Percentiles rank a stretch among this genome's conserved stretches.
Conservation (phyloP, 768 basidiomycete genomes). For the Amanita polypyramis region DNA sequence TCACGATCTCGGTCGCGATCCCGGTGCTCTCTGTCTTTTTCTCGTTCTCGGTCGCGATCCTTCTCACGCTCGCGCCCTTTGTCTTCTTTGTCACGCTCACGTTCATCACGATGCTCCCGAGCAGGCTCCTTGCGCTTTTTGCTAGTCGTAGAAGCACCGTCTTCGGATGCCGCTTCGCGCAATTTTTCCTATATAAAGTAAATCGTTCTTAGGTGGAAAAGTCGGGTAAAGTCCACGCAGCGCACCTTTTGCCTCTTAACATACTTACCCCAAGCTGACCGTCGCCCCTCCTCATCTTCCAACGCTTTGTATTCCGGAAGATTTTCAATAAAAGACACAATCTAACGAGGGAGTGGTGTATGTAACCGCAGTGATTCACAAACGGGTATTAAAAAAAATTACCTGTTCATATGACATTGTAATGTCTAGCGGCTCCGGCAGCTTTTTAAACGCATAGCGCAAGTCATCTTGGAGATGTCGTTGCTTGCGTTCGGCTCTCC, state of each 20-base stretch:
- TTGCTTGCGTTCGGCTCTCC: conserved; percentile 74
- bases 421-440: conserved; percentile 73
- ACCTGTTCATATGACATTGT: conserved; percentile 74
- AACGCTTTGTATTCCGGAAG: conserved; percentile 82
- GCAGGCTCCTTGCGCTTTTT: conserved; percentile 71
- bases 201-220: background rate
- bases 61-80: conserved; percentile 16
- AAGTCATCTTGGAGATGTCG: conserved; percentile 92
- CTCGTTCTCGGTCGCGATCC: conserved; percentile 29
- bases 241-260: conserved; percentile 82
- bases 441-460: conserved; percentile 88
- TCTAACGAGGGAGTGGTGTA: conserved; percentile 27
- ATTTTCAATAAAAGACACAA: conserved; percentile 66
- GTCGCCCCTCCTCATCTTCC: conserved; percentile 78
- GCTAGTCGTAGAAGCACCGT: conserved; percentile 75
- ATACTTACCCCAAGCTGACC: conserved; percentile 78
- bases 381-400: background rate
- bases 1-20: conserved; percentile 32
- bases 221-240: conserved; percentile 4
- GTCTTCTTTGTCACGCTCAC: conserved; percentile 29
- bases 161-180: conserved; percentile 68
- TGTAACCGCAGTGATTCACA: background rate
- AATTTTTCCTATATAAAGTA: conserved; percentile 58
- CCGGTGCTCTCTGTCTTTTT: conserved; percentile 21
- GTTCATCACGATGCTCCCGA: conserved; percentile 38